These are phyloP conservation scores for Cordyceps tenuipes DNA, from an alignment of 2,329 filamentous ascomycete species.

Conservation along the genomic window DNA sequence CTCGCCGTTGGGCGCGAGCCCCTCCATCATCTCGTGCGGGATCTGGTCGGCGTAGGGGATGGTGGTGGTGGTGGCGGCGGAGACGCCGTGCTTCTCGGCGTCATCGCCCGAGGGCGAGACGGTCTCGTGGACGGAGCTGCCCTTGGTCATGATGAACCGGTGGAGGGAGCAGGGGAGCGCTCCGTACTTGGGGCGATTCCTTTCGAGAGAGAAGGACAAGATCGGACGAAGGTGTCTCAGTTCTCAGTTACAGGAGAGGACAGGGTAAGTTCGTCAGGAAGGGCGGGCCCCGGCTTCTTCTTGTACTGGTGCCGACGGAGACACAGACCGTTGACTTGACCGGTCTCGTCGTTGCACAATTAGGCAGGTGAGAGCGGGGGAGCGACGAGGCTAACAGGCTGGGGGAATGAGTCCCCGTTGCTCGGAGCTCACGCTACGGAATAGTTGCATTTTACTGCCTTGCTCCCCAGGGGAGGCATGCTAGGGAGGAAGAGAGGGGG, in stretches of 20 bases:
- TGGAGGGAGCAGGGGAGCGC: background rate
- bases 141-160: background rate
- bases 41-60: slow-evolving; percentile 28
- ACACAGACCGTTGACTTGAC: background rate
- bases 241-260: background rate
- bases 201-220: too few relatives aligned
- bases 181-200: background rate
- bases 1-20: slow-evolving; percentile 34
- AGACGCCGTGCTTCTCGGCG: slow-evolving; percentile 3
- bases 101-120: background rate
- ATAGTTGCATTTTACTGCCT: slow-evolving; percentile 3
- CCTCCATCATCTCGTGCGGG: slow-evolving; percentile 29
- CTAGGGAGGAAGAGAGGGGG: background rate
- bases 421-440: background rate
- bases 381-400: background rate
- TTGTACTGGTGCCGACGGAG: background rate
- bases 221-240: too few relatives aligned
- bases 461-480: background rate
- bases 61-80: background rate
- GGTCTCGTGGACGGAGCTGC: slow-evolving; percentile 2
- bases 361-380: background rate
- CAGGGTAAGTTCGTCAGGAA: too few relatives aligned
- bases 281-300: background rate
- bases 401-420: background rate
- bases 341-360: background rate